Evolutionary conservation across 108 stramenopile genomes (phyloP), one percentile per base, ranked within the genome.

Genomic region (Fistulifera solaris): DNA sequence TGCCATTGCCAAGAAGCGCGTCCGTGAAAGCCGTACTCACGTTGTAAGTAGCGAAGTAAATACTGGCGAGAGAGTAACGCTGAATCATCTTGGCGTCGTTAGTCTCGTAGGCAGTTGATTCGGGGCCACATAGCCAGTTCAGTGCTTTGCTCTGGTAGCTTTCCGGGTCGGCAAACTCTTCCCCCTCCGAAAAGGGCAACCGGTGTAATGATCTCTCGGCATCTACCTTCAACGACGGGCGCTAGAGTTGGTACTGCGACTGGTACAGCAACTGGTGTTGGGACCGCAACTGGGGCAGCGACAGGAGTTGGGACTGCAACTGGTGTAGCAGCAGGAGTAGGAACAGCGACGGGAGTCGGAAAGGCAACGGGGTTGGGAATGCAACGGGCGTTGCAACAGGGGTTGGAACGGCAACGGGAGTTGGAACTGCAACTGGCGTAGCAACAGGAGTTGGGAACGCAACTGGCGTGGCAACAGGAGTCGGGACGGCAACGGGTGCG

Each of bases 41-140:
- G 58, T n/a, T 19, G 70, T 58, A 1, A 28, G 48, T 54, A 27
- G 41, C 2, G 40, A 26, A 49, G 22, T 48, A 64, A 18, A 64
- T 38, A 45, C 63, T 56, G 19, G 48, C 63, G 15, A 64, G 15
- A 64, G 55, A 44, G 38, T 56, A 64, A 10, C 63, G 63, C 23
- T 64, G 63, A n/a, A 56, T 15, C 28, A 64, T n/a, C 47, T 26
- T 22, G 16, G 46, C 38, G 38, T 35, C 38, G 12, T 15, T 6
- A 11, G 8, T 22, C 13, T 23, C 46, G 10, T 54, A 45, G 7
- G 49, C 27, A 35, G 27, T 27, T 3, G 39, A 7, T 7, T n/a
- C n/a, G 18, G 25, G 22, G 4, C 35, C 54, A 8, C 27, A n/a
- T 8, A 54, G 8, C 54, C 60, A 58, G 10, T 44, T 17, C 6